Percentiles rank a stretch among this genome's conserved stretches.
Conservation (phyloP, 2,329 filamentous ascomycete species). For the Clarireedia monteithiana region DNA sequence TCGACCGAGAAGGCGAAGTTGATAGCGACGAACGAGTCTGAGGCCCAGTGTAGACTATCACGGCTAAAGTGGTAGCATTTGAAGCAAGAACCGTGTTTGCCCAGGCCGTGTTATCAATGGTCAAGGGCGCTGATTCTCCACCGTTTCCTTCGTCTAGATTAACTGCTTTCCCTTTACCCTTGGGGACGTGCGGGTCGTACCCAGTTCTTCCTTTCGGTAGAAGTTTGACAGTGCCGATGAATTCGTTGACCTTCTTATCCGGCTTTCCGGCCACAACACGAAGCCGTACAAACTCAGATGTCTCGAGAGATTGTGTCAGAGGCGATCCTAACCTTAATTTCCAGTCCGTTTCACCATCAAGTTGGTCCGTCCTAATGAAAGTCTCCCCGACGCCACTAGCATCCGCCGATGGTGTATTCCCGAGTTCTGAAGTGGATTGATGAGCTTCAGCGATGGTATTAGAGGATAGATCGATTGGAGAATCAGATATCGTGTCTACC, state of each 20-base stretch:
- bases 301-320: constrained; percentile 69
- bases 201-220: constrained; percentile 45
- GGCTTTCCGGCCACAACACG: constrained; percentile 80
- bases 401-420: constrained; percentile 25
- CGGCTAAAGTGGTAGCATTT: constrained; percentile 78
- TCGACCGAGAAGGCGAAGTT: constrained; percentile 84
- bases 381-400: constrained; percentile 58
- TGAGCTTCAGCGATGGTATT: constrained; percentile 16
- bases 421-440: constrained; percentile 20
- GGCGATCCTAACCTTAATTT: constrained; percentile 85
- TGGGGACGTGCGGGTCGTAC: constrained; percentile 37
- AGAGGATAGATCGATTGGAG: constrained; percentile 20
- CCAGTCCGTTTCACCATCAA: constrained; percentile 98
- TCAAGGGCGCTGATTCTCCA: constrained; percentile 61
- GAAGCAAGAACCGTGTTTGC: constrained; percentile 96
- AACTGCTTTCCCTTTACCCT: constrained; percentile 10
- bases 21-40: constrained; percentile 92
- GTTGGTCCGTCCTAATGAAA: constrained; percentile 93
- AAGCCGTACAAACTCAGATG: constrained; percentile 62
- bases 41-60: constrained; percentile 88
- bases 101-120: constrained; percentile 97
- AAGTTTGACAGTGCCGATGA: constrained; percentile 81
- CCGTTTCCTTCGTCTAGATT: constrained; percentile 26
- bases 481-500: constrained; percentile 26
- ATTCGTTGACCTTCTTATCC: constrained; percentile 90